phyloP scores from a whole-genome alignment of 371 early-diverging fungal species.

The Lichtheimia ornata region DNA sequence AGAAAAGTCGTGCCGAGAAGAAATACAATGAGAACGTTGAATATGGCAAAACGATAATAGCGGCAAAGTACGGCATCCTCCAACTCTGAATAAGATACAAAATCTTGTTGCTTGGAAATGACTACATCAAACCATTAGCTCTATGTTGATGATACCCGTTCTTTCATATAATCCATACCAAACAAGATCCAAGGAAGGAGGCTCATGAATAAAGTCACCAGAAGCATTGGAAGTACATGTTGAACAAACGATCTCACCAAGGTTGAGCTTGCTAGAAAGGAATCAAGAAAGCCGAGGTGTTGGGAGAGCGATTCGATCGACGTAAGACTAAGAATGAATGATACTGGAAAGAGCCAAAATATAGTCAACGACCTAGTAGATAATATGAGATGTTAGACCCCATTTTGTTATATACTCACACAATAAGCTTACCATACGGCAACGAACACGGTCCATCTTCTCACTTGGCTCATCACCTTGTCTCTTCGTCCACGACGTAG shows the following conservation, averaged over 20 bases:
- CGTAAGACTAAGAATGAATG: conserved; percentile 70
- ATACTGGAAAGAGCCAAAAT: conserved; percentile 71
- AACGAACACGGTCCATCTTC: conserved; percentile 54
- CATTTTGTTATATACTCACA: background rate
- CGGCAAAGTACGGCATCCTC: conserved; percentile 71
- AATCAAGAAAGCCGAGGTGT: conserved; percentile 53
- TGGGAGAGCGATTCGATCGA: conserved; percentile 70
- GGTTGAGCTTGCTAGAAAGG: conserved; percentile 55
- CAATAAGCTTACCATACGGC: conserved; percentile 51
- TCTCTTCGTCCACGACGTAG: conserved; percentile 55
- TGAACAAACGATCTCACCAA: conserved; percentile 56
- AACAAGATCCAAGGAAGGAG: conserved; percentile 56
- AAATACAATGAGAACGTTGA: conserved; percentile 88
- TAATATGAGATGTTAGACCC: conserved; percentile 6
- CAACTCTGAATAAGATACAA: conserved; percentile 60
- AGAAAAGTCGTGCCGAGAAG: conserved; percentile 79
- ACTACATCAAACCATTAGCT: conserved; percentile 45
- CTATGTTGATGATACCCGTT: too few species aligned
- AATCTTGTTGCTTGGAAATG: conserved; percentile 59
- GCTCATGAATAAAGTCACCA: conserved; percentile 71
- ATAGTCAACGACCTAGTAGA: conserved; percentile 63
- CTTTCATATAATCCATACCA: conserved; percentile 24
- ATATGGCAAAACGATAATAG: conserved; percentile 88
- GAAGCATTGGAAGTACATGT: conserved; percentile 62
- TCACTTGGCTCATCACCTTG: conserved; percentile 32